Evolutionary conservation across 164 flowering plant species (phyloP), one percentile per base, ranked within the genome.

Genomic region (Macadamia tetraphylla): DNA sequence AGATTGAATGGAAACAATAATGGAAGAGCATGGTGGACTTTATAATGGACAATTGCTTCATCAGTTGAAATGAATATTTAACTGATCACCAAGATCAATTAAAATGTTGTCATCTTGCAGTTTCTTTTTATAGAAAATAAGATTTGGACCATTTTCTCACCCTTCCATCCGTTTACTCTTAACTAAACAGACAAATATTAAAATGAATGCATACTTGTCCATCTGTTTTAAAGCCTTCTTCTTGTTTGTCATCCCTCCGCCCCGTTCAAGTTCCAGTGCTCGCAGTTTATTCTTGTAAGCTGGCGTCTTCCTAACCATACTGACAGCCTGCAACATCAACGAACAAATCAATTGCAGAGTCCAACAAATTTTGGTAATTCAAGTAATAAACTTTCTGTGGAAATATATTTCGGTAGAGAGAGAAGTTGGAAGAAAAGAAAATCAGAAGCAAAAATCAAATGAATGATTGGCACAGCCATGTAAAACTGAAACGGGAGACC

Each of bases 301-400:
- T 63, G 99, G 99, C 18, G 99, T 85, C 79, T 85, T 90, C 81
- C 87, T 94, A 12, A 94, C 98, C 95, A 85, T 90, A 70, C 72
- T 92, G 63, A 94, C 58, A 74, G 98, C 99, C 99, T 94, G 78
- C 66, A 77, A 68, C 4, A 67, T 42, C 46, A 49, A 55, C 17
- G 58, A 29, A 64, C 17, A 72, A 60, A 58, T 48, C 35, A 57
- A 14, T 12, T 10, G 56, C 1, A 14, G 40, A 32, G 58, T 14
- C 23, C 58, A 53, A 53, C 4, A 56, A 56, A 31, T n/a, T 10
- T 6, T 12, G 1, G 1, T 17, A 59, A 14, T 35, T 58, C 42
- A 35, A 12, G 29, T 43, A 58, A 3, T 3, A 32, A 67, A 18
- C 18, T 23, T 35, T 58, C 17, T 53, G 17, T 53, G 17, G 57